These are phyloP conservation scores for Phycomyces blakesleeanus DNA, from an alignment of 192 early-diverging fungal genomes.

Conservation along the genomic window DNA sequence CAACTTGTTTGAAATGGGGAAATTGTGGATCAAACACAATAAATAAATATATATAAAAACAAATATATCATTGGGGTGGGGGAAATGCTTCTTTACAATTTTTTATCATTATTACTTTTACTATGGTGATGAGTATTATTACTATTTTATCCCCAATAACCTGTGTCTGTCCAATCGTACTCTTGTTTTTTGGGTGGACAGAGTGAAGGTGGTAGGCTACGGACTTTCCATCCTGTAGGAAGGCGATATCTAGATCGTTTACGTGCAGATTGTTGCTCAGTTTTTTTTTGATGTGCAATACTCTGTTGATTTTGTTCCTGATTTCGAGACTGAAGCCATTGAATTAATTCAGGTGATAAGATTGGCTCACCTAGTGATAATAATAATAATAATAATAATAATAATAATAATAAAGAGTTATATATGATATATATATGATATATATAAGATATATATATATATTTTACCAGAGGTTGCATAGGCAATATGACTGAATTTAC, in stretches of 20 bases:
- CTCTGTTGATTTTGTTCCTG: neutral
- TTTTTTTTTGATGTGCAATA: neutral
- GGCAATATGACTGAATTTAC: conserved; percentile 37
- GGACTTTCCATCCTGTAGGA: conserved; percentile 31
- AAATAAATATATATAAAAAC: too few species aligned
- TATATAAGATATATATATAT: neutral
- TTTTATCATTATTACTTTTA: too few species aligned
- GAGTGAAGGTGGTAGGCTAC: conserved; percentile 36
- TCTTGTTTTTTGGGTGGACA: conserved; percentile 24
- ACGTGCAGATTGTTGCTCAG: conserved; percentile 4
- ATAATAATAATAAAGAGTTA: too few species aligned
- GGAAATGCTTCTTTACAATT: too few species aligned
- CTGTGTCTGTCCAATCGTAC: conserved; percentile 33
- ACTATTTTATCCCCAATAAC: conserved; percentile 34
- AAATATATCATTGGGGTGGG: too few species aligned
- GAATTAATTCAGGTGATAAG: conserved; percentile 17
- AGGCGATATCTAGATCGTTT: conserved; percentile 23
- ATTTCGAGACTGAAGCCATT: conserved; percentile 6
- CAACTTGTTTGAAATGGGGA: too few species aligned
- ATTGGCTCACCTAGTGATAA: conserved; percentile 20
- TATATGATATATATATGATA: conserved; percentile 9
- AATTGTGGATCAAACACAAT: too few species aligned
- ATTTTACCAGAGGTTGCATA: conserved; percentile 2
- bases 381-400: too few species aligned
- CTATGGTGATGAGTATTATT: too few species aligned